Percentiles rank a stretch among this genome's conserved stretches.
phyloP scores from a whole-genome alignment of 768 basidiomycete genomes.

The Rhodotorula babjevae region DNA sequence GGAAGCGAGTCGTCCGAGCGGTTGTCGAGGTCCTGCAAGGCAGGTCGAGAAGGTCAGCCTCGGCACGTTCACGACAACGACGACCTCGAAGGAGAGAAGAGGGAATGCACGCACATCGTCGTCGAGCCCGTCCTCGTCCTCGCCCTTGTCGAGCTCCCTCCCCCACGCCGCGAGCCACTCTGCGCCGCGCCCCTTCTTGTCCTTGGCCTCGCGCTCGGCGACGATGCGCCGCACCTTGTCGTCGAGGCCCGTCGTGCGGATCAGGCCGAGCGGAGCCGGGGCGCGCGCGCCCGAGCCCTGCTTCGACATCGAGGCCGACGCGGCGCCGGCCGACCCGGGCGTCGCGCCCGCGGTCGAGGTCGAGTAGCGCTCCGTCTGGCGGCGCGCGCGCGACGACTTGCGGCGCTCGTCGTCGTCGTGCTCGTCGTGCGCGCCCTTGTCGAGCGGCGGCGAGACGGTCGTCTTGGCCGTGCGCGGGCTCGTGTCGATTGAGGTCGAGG shows the following conservation, averaged over 20 bases:
- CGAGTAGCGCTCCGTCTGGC: neutral
- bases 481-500: neutral
- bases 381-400: slow-evolving; percentile 4
- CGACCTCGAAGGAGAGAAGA: no score
- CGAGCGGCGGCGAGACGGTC: slow-evolving; percentile 9
- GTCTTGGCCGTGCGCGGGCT: slow-evolving; percentile 20
- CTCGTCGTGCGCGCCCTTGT: neutral
- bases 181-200: neutral
- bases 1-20: neutral
- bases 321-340: neutral
- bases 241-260: neutral
- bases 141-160: neutral
- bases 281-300: neutral
- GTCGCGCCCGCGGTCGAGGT: neutral
- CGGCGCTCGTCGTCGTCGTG: slow-evolving; percentile 4
- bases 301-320: neutral
- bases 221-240: slow-evolving; percentile 9
- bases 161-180: slow-evolving; percentile 2
- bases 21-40: slow-evolving; percentile 10
- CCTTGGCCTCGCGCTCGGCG: neutral
- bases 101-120: slow-evolving; percentile 5
- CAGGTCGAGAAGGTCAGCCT: no score
- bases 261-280: neutral
- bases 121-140: neutral
- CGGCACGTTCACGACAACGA: neutral